A percentile compares a stretch with the other conserved stretches of the same genome.
Evolutionary conservation across 2,329 filamentous ascomycete genomes (phyloP).

Genomic region (Pezicula radicicola): DNA sequence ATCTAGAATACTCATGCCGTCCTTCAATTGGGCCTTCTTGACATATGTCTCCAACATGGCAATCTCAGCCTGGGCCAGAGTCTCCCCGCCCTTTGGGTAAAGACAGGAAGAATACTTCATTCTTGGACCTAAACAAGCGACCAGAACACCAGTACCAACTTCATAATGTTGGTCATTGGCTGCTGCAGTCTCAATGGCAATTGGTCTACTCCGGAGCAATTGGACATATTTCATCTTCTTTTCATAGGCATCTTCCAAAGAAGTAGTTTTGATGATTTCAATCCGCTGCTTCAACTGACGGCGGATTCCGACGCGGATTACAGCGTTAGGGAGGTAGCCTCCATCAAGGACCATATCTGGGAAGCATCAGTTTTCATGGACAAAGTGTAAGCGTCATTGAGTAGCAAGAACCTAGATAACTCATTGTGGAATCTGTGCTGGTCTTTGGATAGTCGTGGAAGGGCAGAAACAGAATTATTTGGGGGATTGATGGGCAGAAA

Average conservation of each 20-base stretch:
- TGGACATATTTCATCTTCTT: constrained; percentile 64
- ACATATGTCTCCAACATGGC: constrained; percentile 64
- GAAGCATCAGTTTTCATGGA: background rate
- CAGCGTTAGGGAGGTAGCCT: constrained; percentile 59
- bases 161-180: constrained; percentile 73
- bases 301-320: constrained; percentile 65
- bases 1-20: constrained; percentile 31
- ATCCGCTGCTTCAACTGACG: constrained; percentile 62
- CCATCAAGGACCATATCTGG: constrained; percentile 59
- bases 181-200: constrained; percentile 63
- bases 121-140: constrained; percentile 58
- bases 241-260: constrained; percentile 48
- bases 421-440: background rate
- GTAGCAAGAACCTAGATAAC: background rate
- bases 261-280: constrained; percentile 48
- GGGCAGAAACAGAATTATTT: too few relatives aligned
- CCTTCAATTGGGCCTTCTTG: constrained; percentile 44
- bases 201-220: constrained; percentile 55
- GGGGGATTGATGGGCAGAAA: too few relatives aligned
- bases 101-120: constrained; percentile 73
- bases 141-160: constrained; percentile 63
- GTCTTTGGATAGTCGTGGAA: too few relatives aligned
- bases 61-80: constrained; percentile 62
- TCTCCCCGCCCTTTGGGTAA: constrained; percentile 60
- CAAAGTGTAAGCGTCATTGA: background rate